A percentile compares a stretch with the other conserved stretches of the same genome.
Evolutionary conservation across 352 stramenopile species (phyloP).

Genomic region (Thalassiosira gravida): DNA sequence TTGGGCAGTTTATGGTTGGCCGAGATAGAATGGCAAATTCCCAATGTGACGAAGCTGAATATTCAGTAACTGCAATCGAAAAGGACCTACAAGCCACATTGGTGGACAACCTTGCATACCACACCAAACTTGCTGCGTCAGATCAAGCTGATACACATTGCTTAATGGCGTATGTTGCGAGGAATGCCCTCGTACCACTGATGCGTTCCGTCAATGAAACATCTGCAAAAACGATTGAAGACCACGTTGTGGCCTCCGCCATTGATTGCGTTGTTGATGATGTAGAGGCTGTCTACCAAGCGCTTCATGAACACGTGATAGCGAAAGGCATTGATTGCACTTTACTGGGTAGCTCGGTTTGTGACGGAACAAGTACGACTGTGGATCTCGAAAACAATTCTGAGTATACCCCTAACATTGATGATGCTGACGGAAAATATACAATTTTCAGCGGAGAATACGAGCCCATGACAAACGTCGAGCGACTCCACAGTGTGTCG

Average conservation of each 20-base stretch:
- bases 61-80: conserved; percentile 33
- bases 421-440: conserved; percentile 12
- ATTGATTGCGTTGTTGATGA: conserved; percentile 7
- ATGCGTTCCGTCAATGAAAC: conserved; percentile 5
- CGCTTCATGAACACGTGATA: conserved; percentile 50
- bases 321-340: conserved; percentile 48
- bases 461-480: conserved; percentile 47
- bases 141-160: conserved; percentile 39
- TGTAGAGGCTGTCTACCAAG: conserved; percentile 33
- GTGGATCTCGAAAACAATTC: conserved; percentile 19
- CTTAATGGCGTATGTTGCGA: conserved; percentile 43
- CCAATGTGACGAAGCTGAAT: conserved; percentile 53
- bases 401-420: conserved; percentile 24
- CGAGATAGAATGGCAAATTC: conserved; percentile 20
- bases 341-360: conserved; percentile 50
- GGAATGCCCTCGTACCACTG: conserved; percentile 48
- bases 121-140: conserved; percentile 43
- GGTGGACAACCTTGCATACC: conserved; percentile 65
- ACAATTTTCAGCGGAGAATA: conserved; percentile 53
- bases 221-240: conserved; percentile 20
- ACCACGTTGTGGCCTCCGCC: conserved; percentile 15
- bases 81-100: conserved; percentile 49
- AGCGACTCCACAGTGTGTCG: conserved; percentile 21
- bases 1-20: conserved; percentile 50
- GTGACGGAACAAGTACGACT: conserved; percentile 14